Percentiles rank a stretch among this genome's conserved stretches.
Evolutionary conservation across 371 early-diverging fungal species (phyloP).

Genomic region (Amoeboaphelidium protococcarum): DNA sequence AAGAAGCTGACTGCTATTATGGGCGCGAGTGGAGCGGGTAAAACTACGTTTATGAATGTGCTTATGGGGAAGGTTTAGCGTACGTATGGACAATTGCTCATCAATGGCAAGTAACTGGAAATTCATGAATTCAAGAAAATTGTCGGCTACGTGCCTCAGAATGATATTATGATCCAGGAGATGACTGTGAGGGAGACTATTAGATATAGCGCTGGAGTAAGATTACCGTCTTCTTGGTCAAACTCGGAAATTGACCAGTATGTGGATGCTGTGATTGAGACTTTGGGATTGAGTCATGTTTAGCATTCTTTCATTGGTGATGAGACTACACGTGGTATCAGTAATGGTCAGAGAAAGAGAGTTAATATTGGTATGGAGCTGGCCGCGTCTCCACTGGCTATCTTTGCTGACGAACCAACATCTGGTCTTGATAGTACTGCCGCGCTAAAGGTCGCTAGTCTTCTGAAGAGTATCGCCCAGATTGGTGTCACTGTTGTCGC

Average conservation of each 20-base stretch:
- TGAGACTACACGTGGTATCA: conserved; percentile 12
- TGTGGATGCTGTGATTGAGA: background rate
- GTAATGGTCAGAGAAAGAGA: conserved; percentile 32
- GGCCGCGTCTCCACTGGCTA: conserved; percentile 3
- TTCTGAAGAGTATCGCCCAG: background rate
- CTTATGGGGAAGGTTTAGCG: background rate
- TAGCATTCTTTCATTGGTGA: background rate
- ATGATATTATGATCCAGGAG: conserved; percentile 16
- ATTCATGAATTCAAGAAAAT: background rate
- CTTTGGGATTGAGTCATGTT: background rate
- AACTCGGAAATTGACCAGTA: too few species aligned
- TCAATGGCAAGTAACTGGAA: conserved; percentile 12
- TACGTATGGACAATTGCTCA: conserved; percentile 13
- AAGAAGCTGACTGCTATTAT: conserved; percentile 3
- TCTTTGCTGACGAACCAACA: conserved; percentile 13
- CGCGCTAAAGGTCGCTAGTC: background rate
- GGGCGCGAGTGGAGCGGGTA: background rate
- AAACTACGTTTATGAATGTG: background rate
- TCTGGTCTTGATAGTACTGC: conserved; percentile 8
- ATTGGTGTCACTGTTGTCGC: background rate
- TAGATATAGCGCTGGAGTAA: conserved; percentile 6
- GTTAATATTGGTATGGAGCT: conserved; percentile 28
- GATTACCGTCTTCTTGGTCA: background rate
- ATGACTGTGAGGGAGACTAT: conserved; percentile 19
- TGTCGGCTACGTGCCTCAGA: conserved; percentile 20